phyloP scores from a whole-genome alignment of 441 rosid species.

The Pelargonium fulgidum region DNA sequence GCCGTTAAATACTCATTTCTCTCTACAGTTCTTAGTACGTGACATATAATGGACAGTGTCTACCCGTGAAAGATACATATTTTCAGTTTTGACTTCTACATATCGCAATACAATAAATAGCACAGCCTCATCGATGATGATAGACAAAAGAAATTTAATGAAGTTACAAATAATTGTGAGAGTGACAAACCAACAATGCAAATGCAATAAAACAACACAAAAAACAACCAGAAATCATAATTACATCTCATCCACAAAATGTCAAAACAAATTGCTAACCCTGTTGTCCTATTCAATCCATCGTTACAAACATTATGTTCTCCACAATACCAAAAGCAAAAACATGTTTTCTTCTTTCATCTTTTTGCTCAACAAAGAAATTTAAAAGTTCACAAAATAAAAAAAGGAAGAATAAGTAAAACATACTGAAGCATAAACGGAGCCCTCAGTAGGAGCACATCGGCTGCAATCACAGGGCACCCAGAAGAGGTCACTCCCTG shows the following conservation, averaged over 20 bases:
- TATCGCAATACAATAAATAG: too few relatives aligned
- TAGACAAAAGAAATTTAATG: too few relatives aligned
- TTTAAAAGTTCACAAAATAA: constrained; percentile 1
- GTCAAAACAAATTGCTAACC: background rate
- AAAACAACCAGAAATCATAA: background rate
- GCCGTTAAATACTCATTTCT: too few relatives aligned
- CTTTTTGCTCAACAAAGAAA: background rate
- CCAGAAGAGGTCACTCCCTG: constrained; percentile 88
- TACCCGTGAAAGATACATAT: too few relatives aligned
- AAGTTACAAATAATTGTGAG: too few relatives aligned
- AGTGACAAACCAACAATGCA: background rate
- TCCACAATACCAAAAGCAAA: background rate
- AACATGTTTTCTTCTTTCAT: background rate
- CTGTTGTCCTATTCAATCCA: background rate
- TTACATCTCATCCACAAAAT: too few relatives aligned
- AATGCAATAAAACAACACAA: background rate
- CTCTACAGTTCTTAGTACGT: too few relatives aligned
- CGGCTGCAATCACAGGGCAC: constrained; percentile 76
- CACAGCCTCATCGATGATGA: too few relatives aligned
- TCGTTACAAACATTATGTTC: too few relatives aligned
- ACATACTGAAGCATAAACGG: constrained; percentile 56
- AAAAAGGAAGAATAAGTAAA: constrained; percentile 3
- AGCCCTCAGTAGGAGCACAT: constrained; percentile 60
- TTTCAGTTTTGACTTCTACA: too few relatives aligned
- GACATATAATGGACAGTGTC: too few relatives aligned